A percentile compares a stretch with the other conserved stretches of the same genome.
phyloP scores from a whole-genome alignment of 176 grass and related monocot genomes.

The Tillandsia leiboldiana region DNA sequence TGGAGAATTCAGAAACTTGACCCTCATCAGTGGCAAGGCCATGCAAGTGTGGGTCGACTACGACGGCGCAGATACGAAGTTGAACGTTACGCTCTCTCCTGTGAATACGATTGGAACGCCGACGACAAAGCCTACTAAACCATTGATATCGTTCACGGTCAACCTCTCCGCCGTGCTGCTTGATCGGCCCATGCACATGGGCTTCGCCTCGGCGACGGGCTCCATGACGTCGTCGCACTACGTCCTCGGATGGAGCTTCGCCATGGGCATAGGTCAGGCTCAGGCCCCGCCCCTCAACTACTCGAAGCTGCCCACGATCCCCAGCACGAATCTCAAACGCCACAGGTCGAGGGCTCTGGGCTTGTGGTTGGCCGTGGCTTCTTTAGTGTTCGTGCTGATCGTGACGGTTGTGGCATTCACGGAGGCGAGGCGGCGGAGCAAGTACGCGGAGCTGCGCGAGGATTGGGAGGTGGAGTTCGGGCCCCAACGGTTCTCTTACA shows the following conservation, averaged over 20 bases:
- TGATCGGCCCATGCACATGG: background rate
- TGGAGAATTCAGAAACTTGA: background rate
- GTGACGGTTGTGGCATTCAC: background rate
- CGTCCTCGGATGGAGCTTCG: constrained; percentile 35
- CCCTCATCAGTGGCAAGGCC: background rate
- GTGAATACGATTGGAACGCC: background rate
- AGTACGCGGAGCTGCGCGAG: constrained; percentile 25
- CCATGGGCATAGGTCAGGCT: background rate
- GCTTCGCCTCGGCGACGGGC: constrained; percentile 11
- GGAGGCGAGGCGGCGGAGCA: background rate
- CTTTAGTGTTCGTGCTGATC: background rate
- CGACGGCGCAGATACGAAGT: background rate
- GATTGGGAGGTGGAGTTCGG: constrained; percentile 32
- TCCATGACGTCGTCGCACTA: background rate
- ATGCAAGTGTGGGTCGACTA: constrained; percentile 45
- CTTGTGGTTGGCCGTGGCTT: constrained; percentile 4
- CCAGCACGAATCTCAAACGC: background rate
- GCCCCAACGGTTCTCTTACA: constrained; percentile 25
- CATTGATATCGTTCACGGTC: constrained; percentile 2
- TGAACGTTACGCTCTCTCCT: constrained; percentile 18
- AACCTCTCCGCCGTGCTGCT: constrained; percentile 14
- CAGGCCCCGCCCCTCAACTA: background rate
- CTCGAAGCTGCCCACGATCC: constrained; percentile 15
- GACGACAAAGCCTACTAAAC: background rate
- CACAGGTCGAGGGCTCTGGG: background rate